Conservation (phyloP, 331 rosid genomes). For the Phaseolus coccineus region DNA sequence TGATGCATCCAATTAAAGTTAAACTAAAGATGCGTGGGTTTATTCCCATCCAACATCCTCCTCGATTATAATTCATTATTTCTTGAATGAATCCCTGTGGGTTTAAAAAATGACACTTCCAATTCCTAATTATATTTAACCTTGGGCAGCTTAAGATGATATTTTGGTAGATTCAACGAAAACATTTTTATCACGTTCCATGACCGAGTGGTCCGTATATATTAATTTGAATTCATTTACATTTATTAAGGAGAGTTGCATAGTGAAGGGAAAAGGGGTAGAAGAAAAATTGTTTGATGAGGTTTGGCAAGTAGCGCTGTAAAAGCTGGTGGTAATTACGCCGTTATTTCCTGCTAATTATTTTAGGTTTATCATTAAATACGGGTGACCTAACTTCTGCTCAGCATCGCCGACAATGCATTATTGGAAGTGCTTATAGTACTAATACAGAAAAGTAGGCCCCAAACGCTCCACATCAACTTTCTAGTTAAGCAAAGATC, state of each 20-base stretch:
- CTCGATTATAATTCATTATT: slow-evolving; percentile 30
- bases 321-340: slow-evolving; percentile 12
- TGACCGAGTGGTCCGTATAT: not conserved
- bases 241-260: slow-evolving; percentile 1
- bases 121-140: not conserved
- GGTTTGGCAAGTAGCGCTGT: not conserved
- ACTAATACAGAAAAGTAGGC: slow-evolving; percentile 60
- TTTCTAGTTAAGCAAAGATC: slow-evolving; percentile 93
- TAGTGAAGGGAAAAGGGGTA: not conserved
- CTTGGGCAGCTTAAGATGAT: not conserved
- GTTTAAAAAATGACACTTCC: not conserved
- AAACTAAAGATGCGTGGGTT: slow-evolving; percentile 42
- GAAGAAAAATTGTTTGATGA: not conserved
- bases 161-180: not conserved
- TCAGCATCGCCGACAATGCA: slow-evolving; percentile 80
- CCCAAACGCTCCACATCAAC: slow-evolving; percentile 78
- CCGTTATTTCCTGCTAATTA: slow-evolving; percentile 40
- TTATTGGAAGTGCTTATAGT: slow-evolving; percentile 68
- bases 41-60: slow-evolving; percentile 46
- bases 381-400: slow-evolving; percentile 72
- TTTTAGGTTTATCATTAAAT: slow-evolving; percentile 59
- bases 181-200: not conserved
- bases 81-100: slow-evolving; percentile 16
- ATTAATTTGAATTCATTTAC: not conserved
- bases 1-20: slow-evolving; percentile 51